Evolutionary conservation across 2,329 filamentous ascomycete genomes (phyloP), one percentile per base, ranked within the genome.

Genomic region (Domatiomyces catenatus): DNA sequence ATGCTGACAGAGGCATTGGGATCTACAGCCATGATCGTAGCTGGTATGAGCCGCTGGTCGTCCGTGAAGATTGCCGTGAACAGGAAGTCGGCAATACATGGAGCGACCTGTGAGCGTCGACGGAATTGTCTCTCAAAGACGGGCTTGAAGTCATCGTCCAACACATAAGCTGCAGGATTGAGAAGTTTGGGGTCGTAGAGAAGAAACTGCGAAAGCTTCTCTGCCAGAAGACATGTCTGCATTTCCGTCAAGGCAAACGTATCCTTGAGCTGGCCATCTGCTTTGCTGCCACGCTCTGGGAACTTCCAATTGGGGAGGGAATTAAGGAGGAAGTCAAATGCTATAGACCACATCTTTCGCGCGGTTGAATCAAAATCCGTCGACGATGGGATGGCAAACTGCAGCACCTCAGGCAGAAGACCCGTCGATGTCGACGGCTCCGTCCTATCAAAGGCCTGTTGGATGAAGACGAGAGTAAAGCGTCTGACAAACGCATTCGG

Each of bases 61-160:
- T 95, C 87, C 0, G 72, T 81, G 65, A 98, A 96, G 5, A 89
- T 81, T 3, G 86, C 88, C 61, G 86, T 94, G 2, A 84, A 80
- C 18, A 98, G 70, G 50, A 96, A 80, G 19, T 74, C 78, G 4
- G 83, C 74, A 4, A 79, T 78, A n/a, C 54, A 50, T 7, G 52
- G 51, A 18, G 56, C 51, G 17, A 58, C 51, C 18, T 55, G 47
- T 1, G 55, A 53, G 54, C 75, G 56, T 15, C 50, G 52, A 18
- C 48, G 48, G 44, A 51, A 55, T 20, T 57, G 54, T 48, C 55
- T 58, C 8, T 56, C 56, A 20, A 57, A 49, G 12, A 58, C 78
- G 44, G 67, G 68, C 20, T 63, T 59, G 18, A 67, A 62, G 48
- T 64, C 60, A 39, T 64, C 62, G n/a, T 62, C 59, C 3, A 44